Conservation (phyloP, 495 filamentous ascomycete genomes). For the Hyphodiscus hymeniophilus region DNA sequence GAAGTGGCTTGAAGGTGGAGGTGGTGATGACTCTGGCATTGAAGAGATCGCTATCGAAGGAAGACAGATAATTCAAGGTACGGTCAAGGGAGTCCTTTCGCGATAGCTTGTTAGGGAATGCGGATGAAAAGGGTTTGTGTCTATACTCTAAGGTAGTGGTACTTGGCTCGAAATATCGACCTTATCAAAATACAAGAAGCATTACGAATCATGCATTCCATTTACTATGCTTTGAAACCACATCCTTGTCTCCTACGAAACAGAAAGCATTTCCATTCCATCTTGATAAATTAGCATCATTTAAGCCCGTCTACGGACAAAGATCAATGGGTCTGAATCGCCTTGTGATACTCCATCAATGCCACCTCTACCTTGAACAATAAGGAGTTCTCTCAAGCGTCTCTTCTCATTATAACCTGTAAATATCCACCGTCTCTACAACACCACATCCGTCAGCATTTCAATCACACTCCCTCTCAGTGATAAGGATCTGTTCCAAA, state of each 20-base stretch:
- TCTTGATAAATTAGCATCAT: not conserved
- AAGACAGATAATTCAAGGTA: constrained; percentile 15
- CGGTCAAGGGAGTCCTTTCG: constrained; percentile 19
- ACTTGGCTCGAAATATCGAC: not conserved
- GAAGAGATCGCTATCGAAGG: constrained; percentile 40
- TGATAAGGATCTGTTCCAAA: too few species aligned
- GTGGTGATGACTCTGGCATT: constrained; percentile 35
- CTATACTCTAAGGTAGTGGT: too few species aligned
- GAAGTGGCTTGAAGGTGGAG: constrained; percentile 51
- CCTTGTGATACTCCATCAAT: not conserved
- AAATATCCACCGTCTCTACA: constrained; percentile 28
- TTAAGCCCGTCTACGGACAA: not conserved
- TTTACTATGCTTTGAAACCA: too few species aligned
- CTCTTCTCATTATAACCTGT: constrained; percentile 30
- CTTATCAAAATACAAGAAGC: too few species aligned
- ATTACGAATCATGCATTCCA: not conserved
- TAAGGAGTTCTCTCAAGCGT: constrained; percentile 19
- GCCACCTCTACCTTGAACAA: not conserved
- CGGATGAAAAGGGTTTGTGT: not conserved
- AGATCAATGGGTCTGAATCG: not conserved
- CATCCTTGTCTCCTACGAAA: too few species aligned
- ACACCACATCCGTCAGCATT: too few species aligned
- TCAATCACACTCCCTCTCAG: too few species aligned
- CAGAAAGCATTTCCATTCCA: too few species aligned
- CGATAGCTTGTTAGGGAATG: constrained; percentile 5